phyloP scores from a whole-genome alignment of 768 basidiomycete species.

The Boletus bicolor region DNA sequence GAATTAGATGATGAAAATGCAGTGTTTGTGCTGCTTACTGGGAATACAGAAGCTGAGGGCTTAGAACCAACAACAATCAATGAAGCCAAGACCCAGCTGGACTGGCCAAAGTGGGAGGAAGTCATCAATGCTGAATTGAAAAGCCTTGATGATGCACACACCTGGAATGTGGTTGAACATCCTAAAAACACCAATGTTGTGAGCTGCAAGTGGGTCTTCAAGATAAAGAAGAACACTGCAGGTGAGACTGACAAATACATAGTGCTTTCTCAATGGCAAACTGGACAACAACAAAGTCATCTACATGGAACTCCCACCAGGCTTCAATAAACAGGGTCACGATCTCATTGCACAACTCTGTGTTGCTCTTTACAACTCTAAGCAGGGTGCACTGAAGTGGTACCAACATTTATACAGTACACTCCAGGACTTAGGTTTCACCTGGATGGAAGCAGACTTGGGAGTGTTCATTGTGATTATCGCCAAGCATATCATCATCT shows the following conservation, averaged over 20 bases:
- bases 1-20: too few species aligned
- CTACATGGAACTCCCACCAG: neutral
- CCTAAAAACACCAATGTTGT: neutral
- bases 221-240: neutral
- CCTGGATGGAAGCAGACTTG: neutral
- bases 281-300: neutral
- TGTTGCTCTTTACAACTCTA: fast-evolving
- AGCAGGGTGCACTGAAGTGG: neutral
- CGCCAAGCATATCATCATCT: fast-evolving
- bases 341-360: neutral
- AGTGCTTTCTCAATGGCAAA: neutral
- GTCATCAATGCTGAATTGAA: neutral
- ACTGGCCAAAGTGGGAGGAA: neutral
- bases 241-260: neutral
- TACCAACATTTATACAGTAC: neutral
- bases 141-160: neutral
- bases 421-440: neutral
- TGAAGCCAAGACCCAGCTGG: fast-evolving
- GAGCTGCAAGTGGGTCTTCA: neutral
- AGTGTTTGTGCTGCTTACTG: too few species aligned
- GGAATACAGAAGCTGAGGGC: too few species aligned
- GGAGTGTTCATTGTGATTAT: fast-evolving
- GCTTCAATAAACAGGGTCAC: neutral
- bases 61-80: too few species aligned
- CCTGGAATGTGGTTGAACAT: neutral